Conservation (phyloP, 495 filamentous ascomycete genomes). For the Penicillium herquei region DNA sequence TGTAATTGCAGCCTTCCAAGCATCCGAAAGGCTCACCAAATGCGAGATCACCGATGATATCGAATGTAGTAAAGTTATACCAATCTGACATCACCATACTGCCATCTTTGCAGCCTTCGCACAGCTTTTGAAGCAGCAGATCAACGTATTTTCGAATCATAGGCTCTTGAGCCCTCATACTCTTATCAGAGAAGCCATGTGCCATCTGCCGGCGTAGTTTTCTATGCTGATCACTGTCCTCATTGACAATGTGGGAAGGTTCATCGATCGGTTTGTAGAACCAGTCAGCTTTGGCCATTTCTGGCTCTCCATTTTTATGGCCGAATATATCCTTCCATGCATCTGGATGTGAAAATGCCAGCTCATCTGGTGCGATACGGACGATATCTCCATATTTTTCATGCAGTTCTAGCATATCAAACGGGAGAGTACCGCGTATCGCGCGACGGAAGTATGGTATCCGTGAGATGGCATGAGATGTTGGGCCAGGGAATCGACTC, state of each 20-base stretch:
- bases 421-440: constrained; percentile 20
- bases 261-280: constrained; percentile 18
- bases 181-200: constrained; percentile 53
- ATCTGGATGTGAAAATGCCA: constrained; percentile 45
- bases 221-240: constrained; percentile 40
- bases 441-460: constrained; percentile 4
- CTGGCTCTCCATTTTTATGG: constrained; percentile 25
- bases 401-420: constrained; percentile 45
- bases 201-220: constrained; percentile 45
- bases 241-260: constrained; percentile 18
- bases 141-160: constrained; percentile 42
- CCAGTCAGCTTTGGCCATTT: constrained; percentile 15
- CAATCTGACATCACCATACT: constrained; percentile 45
- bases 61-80: constrained; percentile 62
- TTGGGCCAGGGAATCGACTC: constrained; percentile 1
- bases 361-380: constrained; percentile 53
- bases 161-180: constrained; percentile 42
- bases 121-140: constrained; percentile 42
- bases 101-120: constrained; percentile 23
- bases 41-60: constrained; percentile 59
- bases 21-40: constrained; percentile 60
- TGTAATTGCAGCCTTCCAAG: constrained; percentile 44
- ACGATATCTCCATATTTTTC: constrained; percentile 51
- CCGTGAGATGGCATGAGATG: not conserved
- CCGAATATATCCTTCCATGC: constrained; percentile 60